Evolutionary conservation across 208 protist species (phyloP).

Genomic region (Trypanosoma brucei): DNA sequence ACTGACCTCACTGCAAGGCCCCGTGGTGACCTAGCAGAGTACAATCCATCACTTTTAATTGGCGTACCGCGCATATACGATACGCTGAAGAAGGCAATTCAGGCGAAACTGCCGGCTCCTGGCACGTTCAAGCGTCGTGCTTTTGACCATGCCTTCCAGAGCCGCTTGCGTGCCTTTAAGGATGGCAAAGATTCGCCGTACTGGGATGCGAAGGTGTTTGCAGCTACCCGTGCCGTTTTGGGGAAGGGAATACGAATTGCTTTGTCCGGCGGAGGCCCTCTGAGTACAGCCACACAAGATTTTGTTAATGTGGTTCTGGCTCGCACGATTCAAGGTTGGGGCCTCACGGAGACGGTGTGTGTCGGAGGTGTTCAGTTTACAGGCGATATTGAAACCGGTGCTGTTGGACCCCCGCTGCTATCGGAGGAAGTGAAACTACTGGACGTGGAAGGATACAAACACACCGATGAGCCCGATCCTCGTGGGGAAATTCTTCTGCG

Average conservation of each 20-base stretch:
- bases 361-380: constrained; percentile 23
- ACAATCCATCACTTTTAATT: constrained; percentile 54
- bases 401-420: constrained; percentile 11
- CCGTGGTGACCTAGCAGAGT: constrained; percentile 71
- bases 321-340: constrained; percentile 55
- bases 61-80: constrained; percentile 67
- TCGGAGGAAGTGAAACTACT: neutral
- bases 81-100: constrained; percentile 37
- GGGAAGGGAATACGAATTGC: constrained; percentile 64
- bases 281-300: constrained; percentile 50
- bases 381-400: constrained; percentile 19
- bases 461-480: constrained; percentile 3
- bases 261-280: constrained; percentile 43
- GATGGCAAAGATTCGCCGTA: constrained; percentile 70
- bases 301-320: constrained; percentile 73
- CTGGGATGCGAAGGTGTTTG: constrained; percentile 71
- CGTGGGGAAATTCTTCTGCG: constrained; percentile 4
- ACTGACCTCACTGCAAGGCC: constrained; percentile 34
- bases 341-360: constrained; percentile 62
- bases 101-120: constrained; percentile 32
- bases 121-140: constrained; percentile 37
- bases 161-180: constrained; percentile 39
- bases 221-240: constrained; percentile 57
- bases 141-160: constrained; percentile 66
- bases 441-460: constrained; percentile 7